Percentiles rank a stretch among this genome's conserved stretches.
Evolutionary conservation across 2,329 filamentous ascomycete species (phyloP).

Genomic region (Trichoderma polysporum): DNA sequence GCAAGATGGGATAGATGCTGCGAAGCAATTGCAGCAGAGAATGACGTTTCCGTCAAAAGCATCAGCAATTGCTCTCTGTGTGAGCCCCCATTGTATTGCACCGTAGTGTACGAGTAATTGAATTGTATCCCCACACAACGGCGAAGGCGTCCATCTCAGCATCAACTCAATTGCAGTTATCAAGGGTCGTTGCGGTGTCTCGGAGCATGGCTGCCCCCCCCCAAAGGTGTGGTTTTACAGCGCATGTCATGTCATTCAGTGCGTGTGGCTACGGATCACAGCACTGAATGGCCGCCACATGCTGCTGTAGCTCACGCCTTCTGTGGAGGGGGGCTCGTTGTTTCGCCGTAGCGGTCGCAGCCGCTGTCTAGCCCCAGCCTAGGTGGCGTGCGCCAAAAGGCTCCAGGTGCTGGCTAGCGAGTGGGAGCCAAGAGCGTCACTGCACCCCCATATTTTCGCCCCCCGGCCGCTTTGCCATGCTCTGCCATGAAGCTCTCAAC

Average conservation of each 20-base stretch:
- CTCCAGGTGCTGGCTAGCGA: conserved; percentile 19
- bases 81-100: background rate
- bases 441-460: conserved; percentile 11
- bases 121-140: background rate
- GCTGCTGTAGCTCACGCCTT: background rate
- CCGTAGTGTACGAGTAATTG: background rate
- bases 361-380: background rate
- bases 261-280: background rate
- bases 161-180: background rate
- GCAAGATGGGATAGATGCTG: background rate
- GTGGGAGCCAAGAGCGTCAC: conserved; percentile 19
- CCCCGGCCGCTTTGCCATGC: background rate
- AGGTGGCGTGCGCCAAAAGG: conserved; percentile 21
- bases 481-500: too few species aligned
- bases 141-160: background rate
- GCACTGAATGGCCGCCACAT: background rate
- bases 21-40: background rate
- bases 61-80: background rate
- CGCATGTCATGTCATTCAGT: background rate
- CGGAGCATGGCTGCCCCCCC: too few species aligned
- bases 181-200: too few species aligned
- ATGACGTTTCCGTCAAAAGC: background rate
- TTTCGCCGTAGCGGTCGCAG: conserved; percentile 22
- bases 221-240: background rate
- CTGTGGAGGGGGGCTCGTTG: conserved; percentile 19